Conservation (phyloP, 2,329 filamentous ascomycete species). For the Diaporthe eres region DNA sequence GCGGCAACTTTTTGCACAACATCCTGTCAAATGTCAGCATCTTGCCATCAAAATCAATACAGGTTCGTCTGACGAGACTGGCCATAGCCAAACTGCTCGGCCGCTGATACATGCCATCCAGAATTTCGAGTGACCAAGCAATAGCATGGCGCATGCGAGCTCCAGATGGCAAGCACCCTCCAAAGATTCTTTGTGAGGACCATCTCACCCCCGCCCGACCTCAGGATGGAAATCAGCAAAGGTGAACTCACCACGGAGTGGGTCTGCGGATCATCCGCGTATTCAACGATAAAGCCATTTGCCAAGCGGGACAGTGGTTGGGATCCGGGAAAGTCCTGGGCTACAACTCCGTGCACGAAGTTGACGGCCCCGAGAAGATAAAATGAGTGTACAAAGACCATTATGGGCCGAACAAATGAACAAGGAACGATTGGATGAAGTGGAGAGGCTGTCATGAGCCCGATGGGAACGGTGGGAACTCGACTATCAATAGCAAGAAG, state of each 20-base stretch:
- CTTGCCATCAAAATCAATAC: too few species aligned
- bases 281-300: slow-evolving; percentile 37
- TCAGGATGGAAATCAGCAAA: neutral
- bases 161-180: too few species aligned
- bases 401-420: neutral
- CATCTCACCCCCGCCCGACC: too few species aligned
- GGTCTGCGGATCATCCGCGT: slow-evolving; percentile 23
- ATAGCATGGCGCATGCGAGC: neutral
- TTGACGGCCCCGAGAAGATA: slow-evolving; percentile 10
- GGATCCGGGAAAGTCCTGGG: slow-evolving; percentile 6
- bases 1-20: slow-evolving; percentile 5
- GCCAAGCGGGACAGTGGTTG: slow-evolving; percentile 9
- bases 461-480: neutral
- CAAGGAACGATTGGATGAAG: neutral
- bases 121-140: neutral
- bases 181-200: neutral
- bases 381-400: slow-evolving; percentile 20
- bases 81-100: too few species aligned
- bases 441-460: neutral
- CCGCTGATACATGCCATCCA: neutral
- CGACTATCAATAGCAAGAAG: neutral
- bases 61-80: neutral
- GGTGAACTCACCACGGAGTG: neutral
- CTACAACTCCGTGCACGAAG: slow-evolving; percentile 13
- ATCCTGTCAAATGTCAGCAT: neutral